Conservation (phyloP, 331 rosid species). For the Telfairia occidentalis region DNA sequence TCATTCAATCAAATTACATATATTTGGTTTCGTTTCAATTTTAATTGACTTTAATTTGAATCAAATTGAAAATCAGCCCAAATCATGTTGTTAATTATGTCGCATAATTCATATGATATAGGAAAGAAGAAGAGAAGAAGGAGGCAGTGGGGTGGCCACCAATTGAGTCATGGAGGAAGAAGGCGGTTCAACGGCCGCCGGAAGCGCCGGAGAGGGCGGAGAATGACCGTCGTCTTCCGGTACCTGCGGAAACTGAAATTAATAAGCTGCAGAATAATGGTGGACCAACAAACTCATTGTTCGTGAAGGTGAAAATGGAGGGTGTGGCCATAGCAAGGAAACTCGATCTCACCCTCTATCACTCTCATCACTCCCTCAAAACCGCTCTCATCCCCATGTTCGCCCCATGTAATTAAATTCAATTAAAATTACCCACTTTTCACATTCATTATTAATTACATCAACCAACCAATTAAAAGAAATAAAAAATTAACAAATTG, state of each 20-base stretch:
- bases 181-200: slow-evolving; percentile 20
- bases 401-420: slow-evolving; percentile 35
- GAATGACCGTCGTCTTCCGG: not conserved
- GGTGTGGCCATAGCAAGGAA: slow-evolving; percentile 59
- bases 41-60: no score
- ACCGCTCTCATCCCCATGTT: slow-evolving; percentile 42
- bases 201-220: not conserved
- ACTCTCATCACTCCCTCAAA: slow-evolving; percentile 43
- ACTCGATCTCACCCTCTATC: slow-evolving; percentile 38
- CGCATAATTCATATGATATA: not conserved
- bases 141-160: slow-evolving; percentile 84
- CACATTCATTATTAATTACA: not conserved
- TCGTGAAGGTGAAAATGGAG: slow-evolving; percentile 79
- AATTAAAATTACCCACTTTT: slow-evolving; percentile 9
- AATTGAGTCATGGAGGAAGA: slow-evolving; percentile 59
- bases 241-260: not conserved
- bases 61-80: no score
- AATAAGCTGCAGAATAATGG: slow-evolving; percentile 9
- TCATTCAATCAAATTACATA: no score
- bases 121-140: slow-evolving; percentile 28
- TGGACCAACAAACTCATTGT: slow-evolving; percentile 30
- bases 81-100: no score
- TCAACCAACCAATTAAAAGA: no score
- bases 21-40: no score
- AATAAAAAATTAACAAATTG: no score